phyloP scores from a whole-genome alignment of 306 rosid genomes.

The Vicia sativa region DNA sequence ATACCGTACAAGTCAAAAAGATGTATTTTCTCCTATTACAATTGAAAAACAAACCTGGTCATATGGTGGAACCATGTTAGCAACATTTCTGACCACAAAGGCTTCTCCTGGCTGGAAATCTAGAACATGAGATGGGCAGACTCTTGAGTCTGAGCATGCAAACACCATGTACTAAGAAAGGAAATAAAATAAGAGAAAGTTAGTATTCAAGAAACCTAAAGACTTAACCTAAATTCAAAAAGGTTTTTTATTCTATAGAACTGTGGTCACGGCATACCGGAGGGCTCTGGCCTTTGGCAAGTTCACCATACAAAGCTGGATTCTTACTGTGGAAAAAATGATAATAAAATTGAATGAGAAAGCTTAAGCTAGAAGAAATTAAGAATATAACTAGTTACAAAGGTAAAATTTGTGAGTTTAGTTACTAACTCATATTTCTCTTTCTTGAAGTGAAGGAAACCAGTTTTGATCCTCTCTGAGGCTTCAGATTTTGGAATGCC shows the following conservation, averaged over 20 bases:
- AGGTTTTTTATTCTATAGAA: not conserved
- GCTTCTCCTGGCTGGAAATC: conserved; percentile 99
- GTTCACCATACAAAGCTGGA: conserved; percentile 83
- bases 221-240: conserved; percentile 2
- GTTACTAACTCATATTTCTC: conserved; percentile 90
- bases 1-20: not conserved
- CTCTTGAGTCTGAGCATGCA: conserved; percentile 99
- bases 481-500: conserved; percentile 53
- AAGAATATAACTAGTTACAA: not conserved
- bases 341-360: conserved; percentile 18
- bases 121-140: conserved; percentile 92
- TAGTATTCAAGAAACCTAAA: not conserved
- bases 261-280: conserved; percentile 49
- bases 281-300: conserved; percentile 94
- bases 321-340: conserved; percentile 52
- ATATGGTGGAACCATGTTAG: conserved; percentile 93
- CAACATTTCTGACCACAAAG: conserved; percentile 93
- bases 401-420: not conserved
- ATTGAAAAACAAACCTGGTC: conserved; percentile 52
- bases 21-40: not conserved
- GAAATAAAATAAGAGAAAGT: not conserved
- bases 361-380: conserved; percentile 29
- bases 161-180: conserved; percentile 81
- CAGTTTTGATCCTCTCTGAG: conserved; percentile 80
- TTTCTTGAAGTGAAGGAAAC: conserved; percentile 79